Evolutionary conservation across 1,284 basidiomycete genomes (phyloP).

Genomic region (Cryptococcus sp.): DNA sequence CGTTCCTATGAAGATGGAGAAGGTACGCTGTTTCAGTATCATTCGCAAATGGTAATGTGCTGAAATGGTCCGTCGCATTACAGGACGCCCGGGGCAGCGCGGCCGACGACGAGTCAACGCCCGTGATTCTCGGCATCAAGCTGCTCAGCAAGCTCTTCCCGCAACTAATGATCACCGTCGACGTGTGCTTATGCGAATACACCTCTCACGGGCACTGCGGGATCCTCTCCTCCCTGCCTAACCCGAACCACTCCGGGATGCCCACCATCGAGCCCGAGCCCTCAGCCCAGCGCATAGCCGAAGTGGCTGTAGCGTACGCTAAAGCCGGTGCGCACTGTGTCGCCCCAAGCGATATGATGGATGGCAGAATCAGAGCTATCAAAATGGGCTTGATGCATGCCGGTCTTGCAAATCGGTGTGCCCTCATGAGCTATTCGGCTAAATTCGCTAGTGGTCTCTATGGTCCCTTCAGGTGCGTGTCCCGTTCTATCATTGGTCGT

Average conservation of each 20-base stretch:
- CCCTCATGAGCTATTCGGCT: constrained; percentile 97
- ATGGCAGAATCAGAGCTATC: constrained; percentile 87
- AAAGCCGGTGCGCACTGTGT: constrained; percentile 95
- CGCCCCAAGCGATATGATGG: constrained; percentile 99
- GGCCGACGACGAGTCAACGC: constrained; percentile 86
- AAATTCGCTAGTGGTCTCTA: constrained; percentile 98
- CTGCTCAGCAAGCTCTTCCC: constrained; percentile 79
- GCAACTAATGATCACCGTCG: constrained; percentile 79
- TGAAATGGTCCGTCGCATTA: not conserved
- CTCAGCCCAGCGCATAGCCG: constrained; percentile 80
- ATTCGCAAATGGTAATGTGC: not conserved
- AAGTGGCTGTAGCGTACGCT: constrained; percentile 92
- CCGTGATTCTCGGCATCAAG: constrained; percentile 88
- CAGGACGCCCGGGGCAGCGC: constrained; percentile 81
- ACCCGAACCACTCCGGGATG: constrained; percentile 40
- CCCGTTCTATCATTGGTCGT: not conserved
- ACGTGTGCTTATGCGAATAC: constrained; percentile 99
- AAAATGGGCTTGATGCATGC: constrained; percentile 80
- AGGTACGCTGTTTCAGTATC: constrained; percentile 62
- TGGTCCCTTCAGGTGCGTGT: constrained; percentile 83
- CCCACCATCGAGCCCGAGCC: constrained; percentile 61
- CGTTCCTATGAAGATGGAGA: constrained; percentile 79
- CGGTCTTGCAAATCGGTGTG: constrained; percentile 80
- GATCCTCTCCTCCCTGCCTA: constrained; percentile 58
- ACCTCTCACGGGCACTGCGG: constrained; percentile 98